Base-by-base conservation (phyloP, 164 flowering plant species). In the Vitis amurensis region DNA sequence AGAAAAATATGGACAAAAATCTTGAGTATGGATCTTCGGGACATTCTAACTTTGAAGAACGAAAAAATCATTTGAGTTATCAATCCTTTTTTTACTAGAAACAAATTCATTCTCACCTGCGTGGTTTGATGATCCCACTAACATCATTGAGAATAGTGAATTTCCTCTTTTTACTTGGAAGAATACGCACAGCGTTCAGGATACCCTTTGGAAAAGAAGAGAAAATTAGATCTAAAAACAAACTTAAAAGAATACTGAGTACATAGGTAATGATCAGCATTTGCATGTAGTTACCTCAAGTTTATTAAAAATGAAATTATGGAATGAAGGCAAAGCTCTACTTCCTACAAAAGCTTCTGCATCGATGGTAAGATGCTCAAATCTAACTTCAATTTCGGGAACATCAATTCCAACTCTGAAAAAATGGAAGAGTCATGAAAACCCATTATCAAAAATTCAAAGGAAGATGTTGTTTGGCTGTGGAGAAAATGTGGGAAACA, bases 91-190 rank as follows among this genome's bases (percentile, higher is more conserved):
- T 31, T 6, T 31, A 31, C 44, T 31, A 31, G 6, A 31, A 31
- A 31, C 44, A 31, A 31, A 31, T 4, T 31, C 44, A 31, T 66
- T 50, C 66, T 76, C 23, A 87, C 93, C 93, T 83, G 67, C 80
- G n/a, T 37, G 97, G 94, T 78, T 87, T 91, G 76, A 91, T 72
- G 51, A 83, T 75, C 49, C 97, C 97, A 65, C 88, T 89, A 19
- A 88, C 87, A 79, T 88, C 88, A 9, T 79, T 78, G 57, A 92
- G 95, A 64, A 92, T 87, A 3, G 81, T 72, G 12, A 85, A 13
- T 0, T 72, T 77, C 55, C 74, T 81, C 81, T 86, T 88, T 58
- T 75, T 74, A 61, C 70, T 87, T 0, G 86, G 80, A 59, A 87
- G 76, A 15, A 90, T 8, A 61, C 71, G 84, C 9, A 87, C 68